A percentile compares a stretch with the other conserved stretches of the same genome.
phyloP scores from a whole-genome alignment of 345 rosid genomes.

The Turritis glabra region DNA sequence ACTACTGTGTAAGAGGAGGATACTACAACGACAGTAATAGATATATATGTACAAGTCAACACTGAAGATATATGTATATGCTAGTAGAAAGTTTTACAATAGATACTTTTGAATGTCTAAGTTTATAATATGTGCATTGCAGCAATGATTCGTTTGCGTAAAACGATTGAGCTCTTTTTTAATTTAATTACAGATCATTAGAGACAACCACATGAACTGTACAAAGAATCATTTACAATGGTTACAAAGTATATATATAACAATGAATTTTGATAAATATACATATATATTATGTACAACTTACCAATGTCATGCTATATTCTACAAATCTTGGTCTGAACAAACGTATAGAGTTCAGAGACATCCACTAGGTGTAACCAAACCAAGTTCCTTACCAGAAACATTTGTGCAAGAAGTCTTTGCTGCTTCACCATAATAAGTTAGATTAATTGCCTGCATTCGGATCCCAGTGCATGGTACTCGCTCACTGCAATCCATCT shows the following conservation, averaged over 20 bases:
- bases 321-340: conserved; percentile 12
- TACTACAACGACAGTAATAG: no score
- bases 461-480: conserved; percentile 35
- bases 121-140: no score
- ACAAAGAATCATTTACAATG: conserved; percentile 6
- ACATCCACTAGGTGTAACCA: conserved; percentile 35
- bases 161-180: no score
- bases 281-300: not conserved
- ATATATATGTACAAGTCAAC: no score
- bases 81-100: no score
- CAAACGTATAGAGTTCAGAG: conserved; percentile 6
- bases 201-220: not conserved
- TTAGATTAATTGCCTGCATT: conserved; percentile 35
- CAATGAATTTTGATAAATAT: not conserved
- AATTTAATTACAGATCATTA: not conserved
- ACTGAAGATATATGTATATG: no score
- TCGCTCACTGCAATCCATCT: conserved; percentile 37
- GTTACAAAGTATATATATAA: not conserved
- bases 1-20: no score
- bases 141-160: no score
- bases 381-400: conserved; percentile 34
- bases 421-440: conserved; percentile 24
- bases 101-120: no score
- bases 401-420: conserved; percentile 31
- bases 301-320: not conserved